Percentiles rank a stretch among this genome's conserved stretches.
Evolutionary conservation across 2,329 filamentous ascomycete species (phyloP).

Genomic region (Magnaporthales sp.): DNA sequence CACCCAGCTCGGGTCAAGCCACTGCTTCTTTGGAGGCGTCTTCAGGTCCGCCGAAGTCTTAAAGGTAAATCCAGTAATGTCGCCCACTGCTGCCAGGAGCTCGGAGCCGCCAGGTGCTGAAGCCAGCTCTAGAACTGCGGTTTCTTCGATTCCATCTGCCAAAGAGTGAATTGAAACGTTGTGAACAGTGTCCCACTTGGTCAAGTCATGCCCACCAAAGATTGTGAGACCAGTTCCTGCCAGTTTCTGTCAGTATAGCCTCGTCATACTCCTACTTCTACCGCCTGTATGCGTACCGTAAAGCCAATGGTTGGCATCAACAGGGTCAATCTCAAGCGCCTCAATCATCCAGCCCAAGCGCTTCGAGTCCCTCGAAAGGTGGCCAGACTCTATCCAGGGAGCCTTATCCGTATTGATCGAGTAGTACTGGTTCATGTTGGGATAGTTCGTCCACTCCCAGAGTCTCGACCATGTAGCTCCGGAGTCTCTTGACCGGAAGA

Average conservation of each 20-base stretch:
- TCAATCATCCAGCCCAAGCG: constrained; percentile 55
- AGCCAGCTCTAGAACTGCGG: constrained; percentile 37
- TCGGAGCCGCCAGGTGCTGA: constrained; percentile 41
- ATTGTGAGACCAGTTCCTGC: constrained; percentile 35
- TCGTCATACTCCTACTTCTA: not conserved
- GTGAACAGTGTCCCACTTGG: constrained; percentile 40
- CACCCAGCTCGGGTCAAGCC: constrained; percentile 38
- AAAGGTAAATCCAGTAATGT: constrained; percentile 44
- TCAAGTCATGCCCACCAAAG: constrained; percentile 38
- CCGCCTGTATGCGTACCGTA: constrained; percentile 25
- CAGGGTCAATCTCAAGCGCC: constrained; percentile 46
- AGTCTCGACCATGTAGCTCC: constrained; percentile 44
- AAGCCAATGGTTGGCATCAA: constrained; percentile 50
- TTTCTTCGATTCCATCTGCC: constrained; percentile 47
- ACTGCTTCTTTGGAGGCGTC: constrained; percentile 32
- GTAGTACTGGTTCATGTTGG: constrained; percentile 36
- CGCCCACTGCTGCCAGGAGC: constrained; percentile 40
- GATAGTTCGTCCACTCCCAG: constrained; percentile 42
- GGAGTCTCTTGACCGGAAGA: constrained; percentile 47
- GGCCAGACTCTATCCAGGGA: constrained; percentile 44
- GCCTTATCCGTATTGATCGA: constrained; percentile 35
- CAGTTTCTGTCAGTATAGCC: not conserved
- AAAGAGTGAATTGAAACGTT: constrained; percentile 41
- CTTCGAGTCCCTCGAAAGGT: constrained; percentile 36
- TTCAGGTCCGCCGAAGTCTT: constrained; percentile 24